These are phyloP conservation scores for Fusarium marasasianum DNA, from an alignment of 2,329 filamentous ascomycete species.

Conservation along the genomic window DNA sequence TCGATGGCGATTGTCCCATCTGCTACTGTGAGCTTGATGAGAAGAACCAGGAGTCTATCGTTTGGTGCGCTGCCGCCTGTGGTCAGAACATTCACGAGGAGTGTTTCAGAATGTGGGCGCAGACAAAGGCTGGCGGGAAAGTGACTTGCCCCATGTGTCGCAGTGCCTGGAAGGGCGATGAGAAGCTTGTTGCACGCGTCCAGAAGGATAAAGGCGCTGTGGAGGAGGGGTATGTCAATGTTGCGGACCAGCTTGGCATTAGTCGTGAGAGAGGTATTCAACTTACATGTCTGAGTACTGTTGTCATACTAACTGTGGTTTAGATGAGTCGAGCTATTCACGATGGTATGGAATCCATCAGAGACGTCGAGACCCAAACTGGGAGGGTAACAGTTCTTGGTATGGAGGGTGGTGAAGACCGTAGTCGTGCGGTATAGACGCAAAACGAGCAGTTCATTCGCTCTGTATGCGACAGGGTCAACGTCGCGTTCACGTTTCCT, in stretches of 20 bases:
- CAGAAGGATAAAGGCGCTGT: conserved; percentile 52
- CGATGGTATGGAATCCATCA: conserved; percentile 14
- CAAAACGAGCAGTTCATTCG: background rate
- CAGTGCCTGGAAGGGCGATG: conserved; percentile 62
- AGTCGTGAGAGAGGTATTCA: conserved; percentile 59
- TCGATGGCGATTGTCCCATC: conserved; percentile 66
- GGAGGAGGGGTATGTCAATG: conserved; percentile 70
- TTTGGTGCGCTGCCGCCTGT: conserved; percentile 63
- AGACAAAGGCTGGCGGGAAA: conserved; percentile 50
- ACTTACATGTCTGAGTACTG: background rate
- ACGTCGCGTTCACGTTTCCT: background rate
- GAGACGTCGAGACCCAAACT: background rate
- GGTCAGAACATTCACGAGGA: conserved; percentile 64
- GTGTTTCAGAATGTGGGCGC: conserved; percentile 65
- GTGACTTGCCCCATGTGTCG: conserved; percentile 71
- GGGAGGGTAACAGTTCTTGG: background rate
- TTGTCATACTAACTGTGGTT: conserved; percentile 8
- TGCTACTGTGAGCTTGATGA: conserved; percentile 61
- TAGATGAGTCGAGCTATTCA: conserved; percentile 24
- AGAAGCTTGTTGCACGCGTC: conserved; percentile 54
- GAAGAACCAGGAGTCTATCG: conserved; percentile 49
- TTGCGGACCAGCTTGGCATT: conserved; percentile 68
- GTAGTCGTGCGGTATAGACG: background rate
- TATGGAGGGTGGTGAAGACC: background rate
- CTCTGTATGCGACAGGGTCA: background rate